Percentiles rank a stretch among this genome's conserved stretches.
phyloP scores from a whole-genome alignment of 2,329 filamentous ascomycete genomes.

The Canariomyces notabilis region DNA sequence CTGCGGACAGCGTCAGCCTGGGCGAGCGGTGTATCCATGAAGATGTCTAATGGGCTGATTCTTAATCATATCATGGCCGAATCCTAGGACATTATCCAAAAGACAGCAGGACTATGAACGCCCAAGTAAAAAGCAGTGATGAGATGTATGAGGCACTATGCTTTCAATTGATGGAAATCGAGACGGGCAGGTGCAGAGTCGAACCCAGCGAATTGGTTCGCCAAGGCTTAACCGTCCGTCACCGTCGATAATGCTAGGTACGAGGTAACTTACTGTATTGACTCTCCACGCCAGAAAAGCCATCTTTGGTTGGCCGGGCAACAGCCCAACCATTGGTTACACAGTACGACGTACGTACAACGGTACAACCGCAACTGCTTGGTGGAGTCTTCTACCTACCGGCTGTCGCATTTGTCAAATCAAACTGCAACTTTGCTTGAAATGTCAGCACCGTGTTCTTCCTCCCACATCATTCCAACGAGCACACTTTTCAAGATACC shows the following conservation, averaged over 20 bases:
- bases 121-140: conserved; percentile 15
- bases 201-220: no score
- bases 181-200: no score
- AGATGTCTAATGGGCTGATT: conserved; percentile 26
- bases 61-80: conserved; percentile 33
- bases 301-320: conserved; percentile 22
- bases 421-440: no score
- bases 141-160: no score
- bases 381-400: no score
- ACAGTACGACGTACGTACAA: no score
- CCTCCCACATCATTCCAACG: background rate
- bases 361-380: no score
- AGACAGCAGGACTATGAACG: conserved; percentile 13
- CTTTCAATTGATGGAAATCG: no score
- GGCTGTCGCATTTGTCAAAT: no score
- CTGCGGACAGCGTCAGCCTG: conserved; percentile 44
- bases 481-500: background rate
- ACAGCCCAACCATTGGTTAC: no score
- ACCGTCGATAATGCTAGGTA: no score
- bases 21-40: conserved; percentile 36
- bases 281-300: conserved; percentile 16
- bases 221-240: conserved; percentile 3
- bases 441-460: background rate
- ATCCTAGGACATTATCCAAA: conserved; percentile 26
- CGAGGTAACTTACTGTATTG: no score